Evolutionary conservation across 441 rosid species (phyloP), one percentile per base, ranked within the genome.

Genomic region (Populus hybrid): DNA sequence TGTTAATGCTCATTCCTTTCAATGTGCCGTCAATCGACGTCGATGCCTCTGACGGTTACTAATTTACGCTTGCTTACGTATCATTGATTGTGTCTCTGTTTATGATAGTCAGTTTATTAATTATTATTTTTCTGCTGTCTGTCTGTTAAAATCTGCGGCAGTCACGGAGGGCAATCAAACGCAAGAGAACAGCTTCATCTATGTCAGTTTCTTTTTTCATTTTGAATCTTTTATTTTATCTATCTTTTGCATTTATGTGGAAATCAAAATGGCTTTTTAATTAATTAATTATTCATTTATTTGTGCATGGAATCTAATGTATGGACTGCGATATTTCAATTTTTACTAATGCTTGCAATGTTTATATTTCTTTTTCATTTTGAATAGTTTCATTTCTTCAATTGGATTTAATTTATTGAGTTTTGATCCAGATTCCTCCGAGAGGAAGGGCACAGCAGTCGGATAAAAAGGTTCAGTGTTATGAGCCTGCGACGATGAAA

Each of bases 401-500:
- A 29, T 29, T 29, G 31, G 31, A 29, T 29, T 29, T n/a, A 29
- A 29, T 29, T 29, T 29, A 29, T 29, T 29, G 31, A 29, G 31
- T 29, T 29, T 14, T 12, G 71, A 3, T 68, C 83, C 83, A 96
- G 99, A 85, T 96, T 72, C 99, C 99, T 85, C 94, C 99, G 0
- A 91, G 97, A 85, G 98, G 97, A 78, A 88, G 97, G 89, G 81
- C 90, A 7, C 96, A 88, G 77, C 98, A 90, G 83, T 85, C 90
- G 0, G 99, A 96, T 63, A 88, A 87, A 78, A 96, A 88, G 83
- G 97, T 94, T 81, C 98, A 90, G 78, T 96, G 99, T 82, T 96
- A 96, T 71, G 99, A 96, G 83, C 99, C 99, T 75, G 98, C 99
- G 26, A 94, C 98, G 12, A 94, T 93, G 99, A 96, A 90, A 78